These are phyloP conservation scores for Rubroboletus satanas DNA, from an alignment of 768 basidiomycete species.

Conservation along the genomic window DNA sequence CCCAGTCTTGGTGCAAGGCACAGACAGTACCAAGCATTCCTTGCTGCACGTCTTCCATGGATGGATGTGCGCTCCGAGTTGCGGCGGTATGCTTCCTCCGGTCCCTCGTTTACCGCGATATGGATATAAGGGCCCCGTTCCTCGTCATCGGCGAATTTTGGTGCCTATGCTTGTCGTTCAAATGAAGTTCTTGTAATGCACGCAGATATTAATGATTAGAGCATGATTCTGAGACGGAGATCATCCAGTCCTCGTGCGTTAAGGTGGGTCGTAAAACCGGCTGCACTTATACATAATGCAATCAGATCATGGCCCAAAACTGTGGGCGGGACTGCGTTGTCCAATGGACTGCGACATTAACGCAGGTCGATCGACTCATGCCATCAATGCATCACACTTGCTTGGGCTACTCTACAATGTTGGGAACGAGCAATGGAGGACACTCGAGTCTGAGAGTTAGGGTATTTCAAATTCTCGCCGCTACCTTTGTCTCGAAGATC, in stretches of 20 bases:
- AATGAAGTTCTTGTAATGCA: constrained; percentile 7
- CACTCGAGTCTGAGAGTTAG: constrained; percentile 15
- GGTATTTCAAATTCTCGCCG: constrained; percentile 30
- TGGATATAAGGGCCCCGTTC: constrained; percentile 10
- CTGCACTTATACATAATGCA: constrained; percentile 18
- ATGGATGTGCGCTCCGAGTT: constrained; percentile 8
- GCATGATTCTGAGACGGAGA: constrained; percentile 20
- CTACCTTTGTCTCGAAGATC: constrained; percentile 16
- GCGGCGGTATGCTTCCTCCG: constrained; percentile 1
- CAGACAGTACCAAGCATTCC: constrained; percentile 7
- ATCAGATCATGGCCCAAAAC: neutral
- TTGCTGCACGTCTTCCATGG: constrained; percentile 15
- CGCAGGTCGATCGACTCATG: neutral
- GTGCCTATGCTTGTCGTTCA: constrained; percentile 3
- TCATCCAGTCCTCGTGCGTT: constrained; percentile 26
- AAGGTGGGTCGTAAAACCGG: constrained; percentile 25
- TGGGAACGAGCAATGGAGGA: neutral
- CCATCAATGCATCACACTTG: neutral
- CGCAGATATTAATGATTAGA: constrained; percentile 13
- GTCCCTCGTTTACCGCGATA: constrained; percentile 17
- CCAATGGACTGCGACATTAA: neutral
- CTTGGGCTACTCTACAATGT: neutral
- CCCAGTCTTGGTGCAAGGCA: constrained; percentile 12
- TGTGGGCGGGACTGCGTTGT: neutral
- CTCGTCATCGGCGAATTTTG: constrained; percentile 4